These are phyloP conservation scores for Heliosperma pusillum DNA, from an alignment of 148 eudicot genomes.

Conservation along the genomic window DNA sequence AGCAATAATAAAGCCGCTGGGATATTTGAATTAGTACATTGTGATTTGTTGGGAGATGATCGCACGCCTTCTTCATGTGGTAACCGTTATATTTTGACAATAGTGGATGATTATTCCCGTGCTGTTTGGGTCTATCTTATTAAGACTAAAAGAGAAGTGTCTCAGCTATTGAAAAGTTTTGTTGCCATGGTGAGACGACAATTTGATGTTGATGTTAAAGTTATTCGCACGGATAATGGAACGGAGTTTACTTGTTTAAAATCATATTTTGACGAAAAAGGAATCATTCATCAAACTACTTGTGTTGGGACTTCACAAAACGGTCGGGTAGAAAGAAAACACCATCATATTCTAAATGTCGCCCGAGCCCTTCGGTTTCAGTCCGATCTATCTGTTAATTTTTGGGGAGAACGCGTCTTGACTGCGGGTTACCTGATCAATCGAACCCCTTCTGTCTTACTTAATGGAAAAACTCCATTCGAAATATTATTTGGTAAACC, in stretches of 20 bases:
- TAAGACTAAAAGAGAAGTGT: background rate
- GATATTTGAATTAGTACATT: background rate
- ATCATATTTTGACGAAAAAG: background rate
- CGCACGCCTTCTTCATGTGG: background rate
- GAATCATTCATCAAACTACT: background rate
- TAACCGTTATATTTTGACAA: background rate
- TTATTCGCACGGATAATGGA: background rate
- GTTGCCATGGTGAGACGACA: background rate
- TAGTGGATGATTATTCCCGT: too few relatives aligned
- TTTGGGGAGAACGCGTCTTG: too few relatives aligned
- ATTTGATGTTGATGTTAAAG: background rate
- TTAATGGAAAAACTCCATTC: too few relatives aligned
- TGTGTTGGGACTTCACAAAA: background rate
- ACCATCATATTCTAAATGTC: too few relatives aligned
- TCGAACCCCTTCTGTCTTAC: too few relatives aligned
- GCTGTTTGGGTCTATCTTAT: background rate
- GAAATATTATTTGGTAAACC: too few relatives aligned
- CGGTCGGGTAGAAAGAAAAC: too few relatives aligned
- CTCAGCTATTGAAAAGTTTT: background rate
- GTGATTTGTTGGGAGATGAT: too few relatives aligned
- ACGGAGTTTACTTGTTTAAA: background rate
- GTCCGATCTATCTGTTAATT: too few relatives aligned
- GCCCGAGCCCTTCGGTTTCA: too few relatives aligned
- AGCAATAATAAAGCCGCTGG: background rate
- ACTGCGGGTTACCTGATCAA: too few relatives aligned